Evolutionary conservation across 176 grass and related monocot genomes (phyloP).

Genomic region (Aegilops longissima): DNA sequence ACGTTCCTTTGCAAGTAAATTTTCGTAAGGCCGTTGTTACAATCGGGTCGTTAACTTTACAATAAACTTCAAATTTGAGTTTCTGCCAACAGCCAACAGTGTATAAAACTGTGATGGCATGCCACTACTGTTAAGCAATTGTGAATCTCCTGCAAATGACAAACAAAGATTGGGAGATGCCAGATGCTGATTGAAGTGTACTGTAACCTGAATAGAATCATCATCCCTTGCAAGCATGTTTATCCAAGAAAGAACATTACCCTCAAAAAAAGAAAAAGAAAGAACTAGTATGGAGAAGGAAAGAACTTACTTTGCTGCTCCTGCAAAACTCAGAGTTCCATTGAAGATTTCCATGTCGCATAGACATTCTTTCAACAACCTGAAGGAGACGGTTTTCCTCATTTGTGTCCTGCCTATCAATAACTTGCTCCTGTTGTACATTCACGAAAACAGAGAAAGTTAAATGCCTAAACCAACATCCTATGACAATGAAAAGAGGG

Average conservation of each 20-base stretch:
- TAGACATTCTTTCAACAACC: conserved; percentile 30
- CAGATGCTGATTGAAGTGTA: too few species aligned
- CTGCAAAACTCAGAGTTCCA: conserved; percentile 17
- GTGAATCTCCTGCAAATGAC: conserved; percentile 33
- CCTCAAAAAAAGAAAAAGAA: neutral
- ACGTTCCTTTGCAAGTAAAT: conserved; percentile 11
- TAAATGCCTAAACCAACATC: conserved; percentile 11
- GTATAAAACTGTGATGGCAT: conserved; percentile 11
- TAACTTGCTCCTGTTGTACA: conserved; percentile 44
- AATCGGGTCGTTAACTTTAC: conserved; percentile 8
- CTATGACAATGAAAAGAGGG: neutral
- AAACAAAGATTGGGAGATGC: neutral
- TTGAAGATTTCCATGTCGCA: neutral
- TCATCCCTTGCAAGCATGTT: neutral
- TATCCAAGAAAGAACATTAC: conserved; percentile 1
- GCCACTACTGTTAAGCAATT: conserved; percentile 11
- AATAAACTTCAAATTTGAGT: conserved; percentile 12
- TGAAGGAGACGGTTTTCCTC: conserved; percentile 36
- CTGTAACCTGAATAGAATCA: conserved; percentile 21
- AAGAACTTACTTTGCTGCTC: conserved; percentile 20
- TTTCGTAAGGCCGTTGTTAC: conserved; percentile 9
- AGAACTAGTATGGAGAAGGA: neutral
- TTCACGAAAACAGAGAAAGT: neutral
- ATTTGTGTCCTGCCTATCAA: conserved; percentile 37
- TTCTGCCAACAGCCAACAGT: neutral